Evolutionary conservation across 768 basidiomycete genomes (phyloP), one percentile per base, ranked within the genome.

Genomic region (Tylopilus subfusipes): DNA sequence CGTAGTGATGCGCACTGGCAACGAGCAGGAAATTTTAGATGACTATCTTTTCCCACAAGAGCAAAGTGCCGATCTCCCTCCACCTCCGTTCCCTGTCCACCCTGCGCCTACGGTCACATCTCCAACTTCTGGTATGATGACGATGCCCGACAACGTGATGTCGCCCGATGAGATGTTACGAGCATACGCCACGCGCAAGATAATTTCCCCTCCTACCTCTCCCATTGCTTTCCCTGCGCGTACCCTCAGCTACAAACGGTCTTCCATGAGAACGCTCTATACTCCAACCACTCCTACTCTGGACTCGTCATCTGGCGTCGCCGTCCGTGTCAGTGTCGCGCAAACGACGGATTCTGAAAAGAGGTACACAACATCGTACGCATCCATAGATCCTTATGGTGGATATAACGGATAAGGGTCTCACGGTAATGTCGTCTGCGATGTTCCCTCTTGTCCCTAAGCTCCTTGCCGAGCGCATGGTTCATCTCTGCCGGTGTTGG

Each of bases 141-240:
- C 77, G 2, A 61, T 73, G 63, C 74, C 77, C 24, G 75, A 69
- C 2, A 73, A 61, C 31, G 59, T 71, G 45, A 80, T 80, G 78
- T 76, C 78, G 1, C 88, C 88, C 4, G 89, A 91, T 64, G 88
- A 82, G 24, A 86, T 90, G 84, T 75, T 90, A 42, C 82, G 85
- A 34, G 85, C 85, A 1, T 90, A 88, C 55, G 87, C 87, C 6
- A 79, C 75, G 25, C 74, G 79, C 57, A 72, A 69, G 42, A 62
- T 67, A 14, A 57, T 63, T 12, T 73, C 71, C 24, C 72, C 71
- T 56, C 70, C 71, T 43, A 60, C 65, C 30, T 63, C 69, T 3
- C 58, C 71, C 14, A 62, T 72, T 14, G 56, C 69, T 19, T 72
- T 69, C 50, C 69, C 69, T 12, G 40, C 58, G 2, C 71, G 63